These are phyloP conservation scores for Immersiporthe knoxdaviesiana DNA, from an alignment of 2,329 filamentous ascomycete genomes.

Conservation along the genomic window DNA sequence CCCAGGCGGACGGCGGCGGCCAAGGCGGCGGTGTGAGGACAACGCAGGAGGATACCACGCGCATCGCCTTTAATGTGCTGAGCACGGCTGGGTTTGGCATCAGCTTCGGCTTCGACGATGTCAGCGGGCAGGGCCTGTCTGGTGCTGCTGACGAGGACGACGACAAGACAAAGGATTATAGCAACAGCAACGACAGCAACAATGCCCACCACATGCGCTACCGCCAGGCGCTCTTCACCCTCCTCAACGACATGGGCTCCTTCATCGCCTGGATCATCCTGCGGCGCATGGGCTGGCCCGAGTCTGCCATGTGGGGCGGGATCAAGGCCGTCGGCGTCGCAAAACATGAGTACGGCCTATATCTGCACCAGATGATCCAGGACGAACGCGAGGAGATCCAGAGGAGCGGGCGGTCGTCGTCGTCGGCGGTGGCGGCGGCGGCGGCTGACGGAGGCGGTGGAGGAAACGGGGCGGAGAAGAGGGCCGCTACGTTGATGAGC, in stretches of 20 bases:
- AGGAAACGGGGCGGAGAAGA: neutral
- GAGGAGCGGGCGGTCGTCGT: neutral
- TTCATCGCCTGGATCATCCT: neutral
- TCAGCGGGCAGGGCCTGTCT: neutral
- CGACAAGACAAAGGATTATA: neutral
- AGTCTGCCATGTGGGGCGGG: conserved; percentile 11
- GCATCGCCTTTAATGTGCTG: conserved; percentile 16
- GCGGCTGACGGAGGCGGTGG: no score
- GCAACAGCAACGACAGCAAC: neutral
- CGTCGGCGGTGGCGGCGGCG: neutral
- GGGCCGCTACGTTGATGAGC: conserved; percentile 9
- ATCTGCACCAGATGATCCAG: conserved; percentile 8
- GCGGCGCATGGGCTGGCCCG: conserved; percentile 8
- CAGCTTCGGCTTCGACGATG: conserved; percentile 10
- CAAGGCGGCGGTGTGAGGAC: neutral
- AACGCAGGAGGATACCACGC: conserved; percentile 11
- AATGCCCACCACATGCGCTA: conserved; percentile 7
- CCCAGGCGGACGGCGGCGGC: neutral
- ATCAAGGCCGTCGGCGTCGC: neutral
- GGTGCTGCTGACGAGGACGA: neutral
- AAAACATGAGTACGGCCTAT: neutral
- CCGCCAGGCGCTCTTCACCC: neutral
- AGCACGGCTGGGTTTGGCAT: conserved; percentile 12
- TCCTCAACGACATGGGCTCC: conserved; percentile 4
- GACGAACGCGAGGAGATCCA: conserved; percentile 10